Evolutionary conservation across 768 basidiomycete genomes (phyloP).

Genomic region (Lactifluus pinguis): DNA sequence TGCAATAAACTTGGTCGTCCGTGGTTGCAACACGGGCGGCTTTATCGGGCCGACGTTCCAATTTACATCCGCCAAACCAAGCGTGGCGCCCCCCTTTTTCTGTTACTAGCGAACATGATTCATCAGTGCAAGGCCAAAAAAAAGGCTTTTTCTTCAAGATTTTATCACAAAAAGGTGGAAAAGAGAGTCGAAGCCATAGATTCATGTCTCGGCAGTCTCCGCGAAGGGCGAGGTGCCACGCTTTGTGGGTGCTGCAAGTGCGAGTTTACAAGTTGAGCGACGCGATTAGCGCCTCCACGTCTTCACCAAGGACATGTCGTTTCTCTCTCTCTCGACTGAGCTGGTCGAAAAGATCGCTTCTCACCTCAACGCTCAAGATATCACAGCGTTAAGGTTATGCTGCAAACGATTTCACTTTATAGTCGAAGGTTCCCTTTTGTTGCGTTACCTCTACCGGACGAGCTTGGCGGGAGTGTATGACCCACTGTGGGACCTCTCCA

Average conservation of each 20-base stretch:
- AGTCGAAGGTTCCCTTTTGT: not conserved
- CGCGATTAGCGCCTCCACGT: not conserved
- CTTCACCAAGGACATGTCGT: not conserved
- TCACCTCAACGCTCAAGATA: not conserved
- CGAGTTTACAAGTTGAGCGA: not conserved
- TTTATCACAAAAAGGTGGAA: too few species aligned
- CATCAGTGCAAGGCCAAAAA: too few species aligned
- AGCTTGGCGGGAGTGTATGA: not conserved
- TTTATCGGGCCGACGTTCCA: too few species aligned
- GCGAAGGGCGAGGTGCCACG: not conserved
- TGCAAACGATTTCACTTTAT: not conserved
- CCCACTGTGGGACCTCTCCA: not conserved
- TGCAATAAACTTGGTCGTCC: not conserved
- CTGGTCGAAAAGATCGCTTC: conserved; percentile 6
- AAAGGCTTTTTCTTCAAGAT: too few species aligned
- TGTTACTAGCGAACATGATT: too few species aligned
- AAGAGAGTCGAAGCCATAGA: too few species aligned
- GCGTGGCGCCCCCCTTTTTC: too few species aligned
- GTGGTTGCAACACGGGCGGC: too few species aligned
- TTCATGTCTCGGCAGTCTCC: conserved; percentile 2
- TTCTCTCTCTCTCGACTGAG: conserved; percentile 3
- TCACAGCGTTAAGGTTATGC: not conserved
- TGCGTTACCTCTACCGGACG: conserved; percentile 1
- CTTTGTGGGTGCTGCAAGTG: not conserved
- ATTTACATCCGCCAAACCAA: too few species aligned